Evolutionary conservation across 2,329 filamentous ascomycete species (phyloP).

Genomic region (Malbranchea zuffiana): DNA sequence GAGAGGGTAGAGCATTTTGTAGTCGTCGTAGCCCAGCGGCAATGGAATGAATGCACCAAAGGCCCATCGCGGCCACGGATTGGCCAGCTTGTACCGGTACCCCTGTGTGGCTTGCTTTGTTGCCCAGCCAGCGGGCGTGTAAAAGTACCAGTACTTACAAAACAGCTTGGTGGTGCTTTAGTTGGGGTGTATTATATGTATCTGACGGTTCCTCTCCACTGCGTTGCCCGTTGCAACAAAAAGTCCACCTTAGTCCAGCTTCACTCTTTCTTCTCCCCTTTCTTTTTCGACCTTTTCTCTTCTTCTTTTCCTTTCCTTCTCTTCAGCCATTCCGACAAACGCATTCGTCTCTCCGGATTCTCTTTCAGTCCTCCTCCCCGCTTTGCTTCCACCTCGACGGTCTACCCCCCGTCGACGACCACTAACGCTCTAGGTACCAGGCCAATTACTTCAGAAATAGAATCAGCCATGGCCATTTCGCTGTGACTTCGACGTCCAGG

Average conservation of each 20-base stretch:
- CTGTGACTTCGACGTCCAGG: slow-evolving; percentile 11
- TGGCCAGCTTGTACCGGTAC: slow-evolving; percentile 3
- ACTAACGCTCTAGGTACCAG: slow-evolving; percentile 2
- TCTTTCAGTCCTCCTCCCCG: slow-evolving; percentile 10
- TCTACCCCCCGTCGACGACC: slow-evolving; percentile 17
- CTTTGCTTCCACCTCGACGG: slow-evolving; percentile 15
- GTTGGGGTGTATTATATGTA: slow-evolving; percentile 7
- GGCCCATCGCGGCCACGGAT: slow-evolving; percentile 4
- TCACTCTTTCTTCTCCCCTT: slow-evolving; percentile 10
- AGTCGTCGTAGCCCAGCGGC: no score
- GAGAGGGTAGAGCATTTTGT: no score
- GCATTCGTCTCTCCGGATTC: slow-evolving; percentile 17
- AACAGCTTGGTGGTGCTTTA: not conserved
- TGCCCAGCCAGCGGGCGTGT: slow-evolving; percentile 1
- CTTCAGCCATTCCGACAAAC: slow-evolving; percentile 15
- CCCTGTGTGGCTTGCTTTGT: slow-evolving; percentile 3
- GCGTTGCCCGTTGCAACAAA: slow-evolving; percentile 18
- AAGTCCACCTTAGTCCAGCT: slow-evolving; percentile 8
- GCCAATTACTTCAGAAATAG: slow-evolving; percentile 4
- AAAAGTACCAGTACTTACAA: slow-evolving; percentile 6
- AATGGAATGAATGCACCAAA: no score
- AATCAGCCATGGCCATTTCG: slow-evolving; percentile 11
- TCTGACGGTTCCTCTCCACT: slow-evolving; percentile 14
- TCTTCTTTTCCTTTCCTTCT: slow-evolving; percentile 16
- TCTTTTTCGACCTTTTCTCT: slow-evolving; percentile 8